A percentile compares a stretch with the other conserved stretches of the same genome.
Conservation (phyloP, 148 eudicot genomes). For the Dianthus caryophyllus region DNA sequence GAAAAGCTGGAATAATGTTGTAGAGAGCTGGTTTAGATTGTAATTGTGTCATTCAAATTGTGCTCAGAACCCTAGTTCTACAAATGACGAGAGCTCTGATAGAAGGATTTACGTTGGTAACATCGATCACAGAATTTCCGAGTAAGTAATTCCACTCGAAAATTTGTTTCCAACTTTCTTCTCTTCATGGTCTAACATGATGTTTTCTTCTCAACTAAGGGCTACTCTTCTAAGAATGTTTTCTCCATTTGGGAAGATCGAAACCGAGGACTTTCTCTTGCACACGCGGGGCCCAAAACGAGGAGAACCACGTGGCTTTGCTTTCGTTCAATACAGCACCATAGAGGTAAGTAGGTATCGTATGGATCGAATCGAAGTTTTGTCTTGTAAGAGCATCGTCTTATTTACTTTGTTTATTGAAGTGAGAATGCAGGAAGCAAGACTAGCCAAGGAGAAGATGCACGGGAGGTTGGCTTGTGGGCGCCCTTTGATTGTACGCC, state of each 20-base stretch:
- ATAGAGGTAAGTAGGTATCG: constrained; percentile 54
- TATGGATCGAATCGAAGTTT: background rate
- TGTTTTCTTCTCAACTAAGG: constrained; percentile 31
- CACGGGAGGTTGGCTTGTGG: constrained; percentile 76
- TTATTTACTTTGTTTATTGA: constrained; percentile 37
- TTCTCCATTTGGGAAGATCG: constrained; percentile 84
- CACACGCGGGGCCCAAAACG: constrained; percentile 91
- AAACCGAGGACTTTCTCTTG: constrained; percentile 81
- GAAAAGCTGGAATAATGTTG: background rate
- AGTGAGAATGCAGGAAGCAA: constrained; percentile 99
- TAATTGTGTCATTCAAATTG: background rate
- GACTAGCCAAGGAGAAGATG: constrained; percentile 84
- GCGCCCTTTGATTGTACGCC: constrained; percentile 83
- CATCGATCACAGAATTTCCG: constrained; percentile 84
- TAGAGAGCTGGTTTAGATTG: background rate
- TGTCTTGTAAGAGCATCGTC: background rate
- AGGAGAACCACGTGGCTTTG: constrained; percentile 95
- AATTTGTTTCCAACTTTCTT: background rate
- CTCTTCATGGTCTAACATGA: constrained; percentile 4
- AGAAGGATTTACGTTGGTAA: constrained; percentile 77
- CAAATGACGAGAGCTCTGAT: constrained; percentile 50
- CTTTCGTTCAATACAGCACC: constrained; percentile 73
- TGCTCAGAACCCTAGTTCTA: constrained; percentile 42
- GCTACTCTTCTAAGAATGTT: constrained; percentile 79
- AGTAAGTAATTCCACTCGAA: constrained; percentile 37